Evolutionary conservation across 257 asterid genomes (phyloP).

Genomic region (Lycium ferocissimum): DNA sequence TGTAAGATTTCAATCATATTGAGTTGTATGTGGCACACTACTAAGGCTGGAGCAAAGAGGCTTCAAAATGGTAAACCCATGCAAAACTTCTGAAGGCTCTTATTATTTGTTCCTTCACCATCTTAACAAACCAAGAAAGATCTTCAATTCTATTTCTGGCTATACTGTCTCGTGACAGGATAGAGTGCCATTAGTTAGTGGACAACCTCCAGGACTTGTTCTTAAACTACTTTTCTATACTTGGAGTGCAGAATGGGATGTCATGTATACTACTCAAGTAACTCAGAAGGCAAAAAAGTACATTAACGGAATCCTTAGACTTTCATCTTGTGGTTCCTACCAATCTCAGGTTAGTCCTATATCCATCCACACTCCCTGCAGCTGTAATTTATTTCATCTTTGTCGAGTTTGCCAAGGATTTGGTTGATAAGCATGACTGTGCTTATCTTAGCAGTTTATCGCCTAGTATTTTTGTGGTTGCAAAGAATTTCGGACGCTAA

Average conservation of each 20-base stretch:
- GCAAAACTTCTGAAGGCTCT: conserved; percentile 1
- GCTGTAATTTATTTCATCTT: conserved; percentile 14
- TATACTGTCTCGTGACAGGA: too few relatives aligned
- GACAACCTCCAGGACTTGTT: conserved; percentile 12
- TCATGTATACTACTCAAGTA: conserved; percentile 44
- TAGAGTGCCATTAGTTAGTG: neutral
- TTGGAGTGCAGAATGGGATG: conserved; percentile 45
- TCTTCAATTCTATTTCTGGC: too few relatives aligned
- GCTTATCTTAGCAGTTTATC: conserved; percentile 12
- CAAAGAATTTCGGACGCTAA: neutral
- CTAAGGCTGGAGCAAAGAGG: conserved; percentile 11
- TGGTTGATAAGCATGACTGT: neutral
- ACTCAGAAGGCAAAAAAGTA: conserved; percentile 40
- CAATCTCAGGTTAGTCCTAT: conserved; percentile 36
- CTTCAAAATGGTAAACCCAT: neutral
- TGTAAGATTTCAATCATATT: neutral
- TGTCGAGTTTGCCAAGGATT: conserved; percentile 21
- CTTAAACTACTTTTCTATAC: neutral
- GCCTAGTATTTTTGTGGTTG: conserved; percentile 20
- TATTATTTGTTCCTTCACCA: neutral
- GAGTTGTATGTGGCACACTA: conserved; percentile 21
- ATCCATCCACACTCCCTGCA: neutral
- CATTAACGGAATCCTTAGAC: conserved; percentile 41
- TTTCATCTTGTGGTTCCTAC: conserved; percentile 40
- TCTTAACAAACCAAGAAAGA: conserved; percentile 14